phyloP scores from a whole-genome alignment of 148 eudicot species.

The Heliosperma pusillum region DNA sequence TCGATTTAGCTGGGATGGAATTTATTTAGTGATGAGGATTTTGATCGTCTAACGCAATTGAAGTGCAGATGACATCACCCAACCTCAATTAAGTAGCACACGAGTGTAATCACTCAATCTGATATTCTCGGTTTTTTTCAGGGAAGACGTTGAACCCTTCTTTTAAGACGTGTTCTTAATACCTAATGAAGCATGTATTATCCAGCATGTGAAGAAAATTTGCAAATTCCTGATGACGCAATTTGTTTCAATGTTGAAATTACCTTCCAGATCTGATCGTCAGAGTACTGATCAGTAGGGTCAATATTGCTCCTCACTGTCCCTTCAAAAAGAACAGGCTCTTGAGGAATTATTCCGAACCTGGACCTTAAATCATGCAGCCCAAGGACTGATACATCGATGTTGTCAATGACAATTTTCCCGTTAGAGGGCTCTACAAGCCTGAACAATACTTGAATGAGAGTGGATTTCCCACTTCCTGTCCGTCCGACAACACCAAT shows the following conservation, averaged over 20 bases:
- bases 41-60: not conserved
- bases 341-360: constrained; percentile 96
- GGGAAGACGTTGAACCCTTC: no score
- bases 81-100: no score
- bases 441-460: constrained; percentile 88
- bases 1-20: no score
- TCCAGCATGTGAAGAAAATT: no score
- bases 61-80: no score
- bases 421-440: constrained; percentile 88
- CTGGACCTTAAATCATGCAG: constrained; percentile 94
- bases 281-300: constrained; percentile 69
- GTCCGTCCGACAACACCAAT: constrained; percentile 94
- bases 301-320: constrained; percentile 93
- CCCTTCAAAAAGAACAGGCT: constrained; percentile 96
- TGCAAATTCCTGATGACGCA: not conserved
- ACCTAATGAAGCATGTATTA: no score
- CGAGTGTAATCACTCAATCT: no score
- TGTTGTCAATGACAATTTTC: constrained; percentile 62
- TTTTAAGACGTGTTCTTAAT: no score
- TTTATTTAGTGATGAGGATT: not conserved
- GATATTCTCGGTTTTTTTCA: no score
- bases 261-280: constrained; percentile 97
- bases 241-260: not conserved
- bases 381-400: constrained; percentile 66
- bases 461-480: constrained; percentile 90